A percentile compares a stretch with the other conserved stretches of the same genome.
These are phyloP conservation scores for Gleditsia sinensis DNA, from an alignment of 306 rosid genomes.

Conservation along the genomic window DNA sequence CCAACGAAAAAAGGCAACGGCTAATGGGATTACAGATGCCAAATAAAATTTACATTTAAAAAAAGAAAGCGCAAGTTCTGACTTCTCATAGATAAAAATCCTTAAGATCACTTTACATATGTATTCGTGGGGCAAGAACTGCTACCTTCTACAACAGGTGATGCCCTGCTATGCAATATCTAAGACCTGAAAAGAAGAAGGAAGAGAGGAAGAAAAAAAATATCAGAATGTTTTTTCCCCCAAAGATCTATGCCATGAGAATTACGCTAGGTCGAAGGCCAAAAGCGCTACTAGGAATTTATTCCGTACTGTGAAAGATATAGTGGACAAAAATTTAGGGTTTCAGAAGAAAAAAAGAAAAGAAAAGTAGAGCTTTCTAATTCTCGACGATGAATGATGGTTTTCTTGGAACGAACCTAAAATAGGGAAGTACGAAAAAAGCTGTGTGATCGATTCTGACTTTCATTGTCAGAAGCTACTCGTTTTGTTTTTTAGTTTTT, in stretches of 20 bases:
- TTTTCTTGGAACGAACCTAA: constrained; percentile 9
- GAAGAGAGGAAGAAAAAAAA: background rate
- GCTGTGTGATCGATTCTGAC: constrained; percentile 24
- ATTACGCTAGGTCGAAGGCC: background rate
- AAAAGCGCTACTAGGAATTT: constrained; percentile 22
- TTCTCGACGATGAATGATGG: background rate
- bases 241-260: constrained; percentile 3
- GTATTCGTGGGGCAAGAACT: constrained; percentile 1
- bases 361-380: background rate
- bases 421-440: constrained; percentile 2
- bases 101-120: too few species aligned
- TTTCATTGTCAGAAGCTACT: background rate
- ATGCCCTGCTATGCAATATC: constrained; percentile 18
- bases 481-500: background rate
- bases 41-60: background rate
- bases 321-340: constrained; percentile 24
- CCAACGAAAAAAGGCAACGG: background rate
- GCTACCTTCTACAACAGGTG: constrained; percentile 33
- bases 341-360: constrained; percentile 4
- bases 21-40: background rate
- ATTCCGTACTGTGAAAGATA: constrained; percentile 25
- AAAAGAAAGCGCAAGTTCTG: background rate
- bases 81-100: too few species aligned
- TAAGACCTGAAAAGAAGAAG: background rate
- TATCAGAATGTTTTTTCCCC: background rate